These are phyloP conservation scores for Trichoderma gamsii DNA, from an alignment of 495 filamentous ascomycete species.

Conservation along the genomic window DNA sequence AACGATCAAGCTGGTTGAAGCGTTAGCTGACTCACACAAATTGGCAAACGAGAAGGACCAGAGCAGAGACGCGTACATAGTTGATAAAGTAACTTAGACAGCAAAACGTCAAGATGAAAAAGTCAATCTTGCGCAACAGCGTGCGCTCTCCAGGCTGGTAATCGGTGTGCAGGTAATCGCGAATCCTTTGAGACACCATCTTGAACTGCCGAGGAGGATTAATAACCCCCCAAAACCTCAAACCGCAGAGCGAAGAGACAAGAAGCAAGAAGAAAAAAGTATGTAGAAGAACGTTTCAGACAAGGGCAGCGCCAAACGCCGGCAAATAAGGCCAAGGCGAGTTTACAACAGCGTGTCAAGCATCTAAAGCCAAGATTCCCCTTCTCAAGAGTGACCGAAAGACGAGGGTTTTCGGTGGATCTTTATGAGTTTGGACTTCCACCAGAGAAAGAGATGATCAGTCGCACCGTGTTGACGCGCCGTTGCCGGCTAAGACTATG, in stretches of 20 bases:
- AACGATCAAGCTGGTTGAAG: conserved; percentile 42
- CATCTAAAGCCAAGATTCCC: not conserved
- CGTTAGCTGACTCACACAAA: not conserved
- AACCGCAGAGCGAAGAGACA: not conserved
- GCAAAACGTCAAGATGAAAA: conserved; percentile 50
- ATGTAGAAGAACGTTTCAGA: not conserved
- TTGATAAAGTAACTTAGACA: conserved; percentile 9
- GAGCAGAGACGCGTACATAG: not conserved
- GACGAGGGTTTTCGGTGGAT: not conserved
- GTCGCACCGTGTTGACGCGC: not conserved
- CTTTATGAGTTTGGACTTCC: not conserved
- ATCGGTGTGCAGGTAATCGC: conserved; percentile 31
- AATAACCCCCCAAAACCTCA: not conserved
- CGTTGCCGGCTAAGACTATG: not conserved
- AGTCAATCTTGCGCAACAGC: conserved; percentile 53
- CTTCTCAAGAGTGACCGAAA: not conserved
- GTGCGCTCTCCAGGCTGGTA: conserved; percentile 38
- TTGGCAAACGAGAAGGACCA: not conserved
- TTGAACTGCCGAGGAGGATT: not conserved
- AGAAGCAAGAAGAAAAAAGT: not conserved
- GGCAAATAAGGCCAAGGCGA: too few relatives aligned
- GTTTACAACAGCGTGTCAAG: not conserved
- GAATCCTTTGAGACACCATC: conserved; percentile 15
- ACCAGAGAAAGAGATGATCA: not conserved
- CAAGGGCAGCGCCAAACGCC: not conserved